Base-by-base conservation (phyloP, 2,329 filamentous ascomycete genomes). In the Magnaporthiopsis poae region DNA sequence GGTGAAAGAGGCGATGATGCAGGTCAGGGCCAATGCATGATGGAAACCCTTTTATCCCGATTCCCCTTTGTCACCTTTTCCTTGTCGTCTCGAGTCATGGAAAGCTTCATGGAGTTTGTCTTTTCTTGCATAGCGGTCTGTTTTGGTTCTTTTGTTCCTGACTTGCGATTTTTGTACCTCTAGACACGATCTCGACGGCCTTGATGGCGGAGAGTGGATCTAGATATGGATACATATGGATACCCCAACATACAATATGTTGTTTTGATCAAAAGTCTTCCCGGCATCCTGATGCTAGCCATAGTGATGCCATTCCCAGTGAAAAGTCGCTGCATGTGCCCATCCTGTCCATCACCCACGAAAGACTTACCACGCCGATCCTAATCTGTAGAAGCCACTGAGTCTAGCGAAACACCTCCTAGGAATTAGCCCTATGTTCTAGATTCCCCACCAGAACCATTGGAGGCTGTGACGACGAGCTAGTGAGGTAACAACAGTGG, bases 11-110 rank as follows among this genome's bases (percentile, higher is more conserved):
- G 9, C 64, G 8, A 9, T 61, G 31, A 35, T 29, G 21, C 60
- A 60, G 64, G 64, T 65, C 35, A 33, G 64, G 64, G 64, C 64
- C 3, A 65, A 61, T 8, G 64, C 64, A 15, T 65, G 59, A 65
- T 36, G 1, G 21, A 63, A 63, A 21, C 18, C 11, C 12, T 15
- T 39, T 39, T 39, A 3, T 39, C 13, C 39, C 12, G 5, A 39
- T 39, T 39, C 46, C 21, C 31, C 12, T 46, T 63, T 63, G 21
- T 25, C 33, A 3, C 4, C 29, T 62, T 35, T 35, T 36, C 35
- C 33, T 62, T 21, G 3, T 36, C 35, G 13, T 25, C 8, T 31
- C 35, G 9, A 5, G 21, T n/a, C 46, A n/a, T 7, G n/a, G 9
- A 56, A 56, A n/a, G 21, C n/a, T 56, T 25, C 9, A 11, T 56